Conservation (phyloP, 495 filamentous ascomycete species). For the Usnea hakonensis region DNA sequence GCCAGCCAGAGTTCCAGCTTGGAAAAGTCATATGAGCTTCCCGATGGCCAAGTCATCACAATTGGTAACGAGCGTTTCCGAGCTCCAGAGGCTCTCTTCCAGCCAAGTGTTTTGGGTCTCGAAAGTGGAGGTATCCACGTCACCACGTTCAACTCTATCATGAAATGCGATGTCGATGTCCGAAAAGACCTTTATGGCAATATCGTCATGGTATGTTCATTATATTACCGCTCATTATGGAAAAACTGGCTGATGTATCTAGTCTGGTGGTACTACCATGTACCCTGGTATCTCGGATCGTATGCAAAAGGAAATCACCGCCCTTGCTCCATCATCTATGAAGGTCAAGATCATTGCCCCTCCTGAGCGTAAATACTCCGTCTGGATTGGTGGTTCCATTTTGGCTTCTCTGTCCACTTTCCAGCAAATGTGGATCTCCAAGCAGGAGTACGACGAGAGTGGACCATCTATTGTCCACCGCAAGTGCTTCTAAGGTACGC, state of each 20-base stretch:
- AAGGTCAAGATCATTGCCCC: slow-evolving; percentile 76
- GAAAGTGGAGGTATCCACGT: slow-evolving; percentile 99
- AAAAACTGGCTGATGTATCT: slow-evolving; percentile 20
- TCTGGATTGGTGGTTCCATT: slow-evolving; percentile 99
- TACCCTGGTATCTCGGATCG: slow-evolving; percentile 99
- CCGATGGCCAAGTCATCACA: slow-evolving; percentile 99
- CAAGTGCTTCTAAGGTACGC: slow-evolving; percentile 97
- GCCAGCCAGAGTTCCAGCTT: slow-evolving; percentile 95
- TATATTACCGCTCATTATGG: not conserved
- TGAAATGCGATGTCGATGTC: slow-evolving; percentile 99
- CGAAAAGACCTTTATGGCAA: slow-evolving; percentile 99
- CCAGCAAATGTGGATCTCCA: slow-evolving; percentile 99
- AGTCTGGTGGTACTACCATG: slow-evolving; percentile 99
- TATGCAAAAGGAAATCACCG: slow-evolving; percentile 99
- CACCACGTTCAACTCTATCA: slow-evolving; percentile 99
- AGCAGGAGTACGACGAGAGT: slow-evolving; percentile 99
- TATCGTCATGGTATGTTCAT: slow-evolving; percentile 88
- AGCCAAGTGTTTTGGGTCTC: slow-evolving; percentile 94
- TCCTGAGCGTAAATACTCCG: slow-evolving; percentile 76
- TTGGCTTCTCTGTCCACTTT: slow-evolving; percentile 98
- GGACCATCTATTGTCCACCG: slow-evolving; percentile 99
- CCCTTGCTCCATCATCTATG: slow-evolving; percentile 93
- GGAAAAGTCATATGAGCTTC: slow-evolving; percentile 99
- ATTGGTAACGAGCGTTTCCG: slow-evolving; percentile 99
- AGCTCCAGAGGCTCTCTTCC: slow-evolving; percentile 98